phyloP scores from a whole-genome alignment of 2,329 filamentous ascomycete genomes.

The Helotiales sp. region DNA sequence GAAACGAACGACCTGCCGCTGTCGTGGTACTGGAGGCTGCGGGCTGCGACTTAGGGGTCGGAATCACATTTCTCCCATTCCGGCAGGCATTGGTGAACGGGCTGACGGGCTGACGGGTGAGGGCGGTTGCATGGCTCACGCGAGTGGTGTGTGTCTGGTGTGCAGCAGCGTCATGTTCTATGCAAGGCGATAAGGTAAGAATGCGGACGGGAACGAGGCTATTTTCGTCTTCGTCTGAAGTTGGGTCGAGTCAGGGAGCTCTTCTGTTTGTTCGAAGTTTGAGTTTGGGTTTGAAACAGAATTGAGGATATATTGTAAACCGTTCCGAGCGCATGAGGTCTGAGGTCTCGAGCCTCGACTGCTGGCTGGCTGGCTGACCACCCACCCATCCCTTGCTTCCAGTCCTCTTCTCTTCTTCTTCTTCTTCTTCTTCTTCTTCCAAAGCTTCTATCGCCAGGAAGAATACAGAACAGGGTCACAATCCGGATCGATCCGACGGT shows the following conservation, averaged over 20 bases:
- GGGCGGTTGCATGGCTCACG: slow-evolving; percentile 7
- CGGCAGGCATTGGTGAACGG: slow-evolving; percentile 10
- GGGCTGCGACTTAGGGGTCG: slow-evolving; percentile 5
- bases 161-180: slow-evolving; percentile 4
- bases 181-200: slow-evolving; percentile 30
- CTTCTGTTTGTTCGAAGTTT: not conserved
- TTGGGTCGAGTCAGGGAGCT: not conserved
- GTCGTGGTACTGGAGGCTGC: slow-evolving; percentile 10
- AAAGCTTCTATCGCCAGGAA: not conserved
- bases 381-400: too few species aligned
- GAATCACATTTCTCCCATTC: slow-evolving; percentile 16
- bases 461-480: slow-evolving; percentile 13
- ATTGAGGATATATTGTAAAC: slow-evolving; percentile 6
- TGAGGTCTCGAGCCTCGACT: not conserved
- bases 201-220: not conserved
- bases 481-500: slow-evolving; percentile 24
- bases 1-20: not conserved
- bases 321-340: not conserved
- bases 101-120: not conserved
- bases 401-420: too few species aligned
- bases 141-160: not conserved
- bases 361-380: not conserved
- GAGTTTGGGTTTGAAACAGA: not conserved
- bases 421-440: not conserved
- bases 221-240: slow-evolving; percentile 13